Evolutionary conservation across 768 basidiomycete genomes (phyloP), one percentile per base, ranked within the genome.

Genomic region (Boletus sp.): DNA sequence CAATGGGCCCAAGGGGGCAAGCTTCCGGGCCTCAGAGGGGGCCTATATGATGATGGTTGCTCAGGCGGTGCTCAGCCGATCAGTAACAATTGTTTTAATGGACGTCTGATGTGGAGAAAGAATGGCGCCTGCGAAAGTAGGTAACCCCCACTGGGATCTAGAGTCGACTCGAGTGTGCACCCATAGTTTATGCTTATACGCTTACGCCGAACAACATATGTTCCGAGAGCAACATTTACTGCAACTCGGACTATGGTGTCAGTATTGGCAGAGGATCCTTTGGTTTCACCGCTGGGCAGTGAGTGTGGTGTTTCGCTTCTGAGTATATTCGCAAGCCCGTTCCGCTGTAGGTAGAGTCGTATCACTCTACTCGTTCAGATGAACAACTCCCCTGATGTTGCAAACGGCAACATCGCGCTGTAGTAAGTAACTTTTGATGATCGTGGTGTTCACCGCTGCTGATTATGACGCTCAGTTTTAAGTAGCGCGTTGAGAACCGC

Each of bases 141-240:
- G 80, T 69, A 9, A 8, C 42, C 46, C 37, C 35, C 45, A 28
- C 7, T 18, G 39, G 47, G 35, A 7, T 48, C 29, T 14, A 12
- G 12, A 45, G 53, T 20, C 29, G 39, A 37, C 32, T 58, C 44
- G 56, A 56, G 40, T 46, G 29, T 35, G 20, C 5, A 12, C 54
- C 47, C 35, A 47, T 64, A 92, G 91, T 88, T 9, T 94, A 93
- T 70, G 87, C 88, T 10, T 94, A 95, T 66, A 83, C 92, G 47
- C 86, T 88, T 4, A 78, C 80, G 1, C 74, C 84, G 7, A 82
- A 86, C 65, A 72, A 75, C 47, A 66, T 93, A 10, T 92, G 89
- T 65, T 73, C 73, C 7, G 72, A 83, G 20, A 67, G 70, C 41
- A 73, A 77, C 44, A 77, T 92, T 49, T 78, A 73, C 30, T 93